A percentile compares a stretch with the other conserved stretches of the same genome.
Evolutionary conservation across 1,139 yeast genomes (phyloP).

Genomic region (Protomyces lactucae-debilis): DNA sequence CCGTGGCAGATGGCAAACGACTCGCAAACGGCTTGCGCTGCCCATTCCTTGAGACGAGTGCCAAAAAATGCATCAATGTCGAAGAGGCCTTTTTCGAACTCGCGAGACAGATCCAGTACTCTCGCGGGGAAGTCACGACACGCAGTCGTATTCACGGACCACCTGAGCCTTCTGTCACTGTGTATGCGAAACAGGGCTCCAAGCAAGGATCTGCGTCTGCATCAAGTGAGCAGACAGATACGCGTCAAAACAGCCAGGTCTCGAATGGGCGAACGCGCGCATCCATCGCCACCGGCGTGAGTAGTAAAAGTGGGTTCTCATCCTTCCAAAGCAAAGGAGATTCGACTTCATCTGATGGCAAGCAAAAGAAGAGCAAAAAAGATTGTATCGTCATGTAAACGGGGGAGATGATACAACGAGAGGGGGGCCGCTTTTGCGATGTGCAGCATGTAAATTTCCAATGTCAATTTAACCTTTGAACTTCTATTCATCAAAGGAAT

Average conservation of each 20-base stretch:
- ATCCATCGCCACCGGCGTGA: neutral
- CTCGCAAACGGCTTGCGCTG: conserved; percentile 83
- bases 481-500: neutral
- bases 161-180: neutral
- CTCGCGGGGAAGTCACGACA: neutral
- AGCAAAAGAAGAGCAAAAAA: neutral
- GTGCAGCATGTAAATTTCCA: neutral
- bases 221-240: neutral
- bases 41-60: conserved; percentile 71
- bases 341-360: neutral
- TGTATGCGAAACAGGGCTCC: neutral
- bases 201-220: neutral
- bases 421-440: neutral
- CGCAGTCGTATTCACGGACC: neutral
- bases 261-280: neutral
- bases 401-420: neutral
- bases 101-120: neutral
- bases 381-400: neutral
- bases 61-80: conserved; percentile 83
- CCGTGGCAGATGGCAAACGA: conserved; percentile 73
- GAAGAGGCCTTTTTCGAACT: conserved; percentile 65
- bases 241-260: neutral
- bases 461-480: neutral
- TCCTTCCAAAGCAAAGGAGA: neutral
- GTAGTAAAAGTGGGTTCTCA: neutral